Conservation (phyloP, 1,139 yeast genomes). For the Blastobotrys buckinghamii region DNA sequence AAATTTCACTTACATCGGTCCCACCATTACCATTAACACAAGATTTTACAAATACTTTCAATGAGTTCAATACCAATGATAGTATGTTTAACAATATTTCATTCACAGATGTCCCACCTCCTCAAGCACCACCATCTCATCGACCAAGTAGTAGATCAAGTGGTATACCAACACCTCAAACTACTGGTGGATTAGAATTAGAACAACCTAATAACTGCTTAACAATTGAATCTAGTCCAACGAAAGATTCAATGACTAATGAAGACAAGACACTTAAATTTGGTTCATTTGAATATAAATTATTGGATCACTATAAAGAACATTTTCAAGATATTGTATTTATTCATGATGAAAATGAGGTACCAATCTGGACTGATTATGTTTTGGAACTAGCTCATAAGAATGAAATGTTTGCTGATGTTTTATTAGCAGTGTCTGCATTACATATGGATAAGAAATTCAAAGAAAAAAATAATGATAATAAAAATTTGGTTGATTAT, state of each 20-base stretch:
- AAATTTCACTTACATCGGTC: no score
- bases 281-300: background rate
- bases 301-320: constrained; percentile 13
- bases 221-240: no score
- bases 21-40: background rate
- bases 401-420: constrained; percentile 15
- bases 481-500: constrained; percentile 12
- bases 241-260: no score
- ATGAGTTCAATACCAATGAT: no score
- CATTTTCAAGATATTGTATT: constrained; percentile 12
- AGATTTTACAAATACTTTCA: background rate
- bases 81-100: no score
- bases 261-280: background rate
- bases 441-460: constrained; percentile 17
- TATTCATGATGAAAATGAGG: constrained; percentile 8
- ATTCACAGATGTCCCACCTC: no score
- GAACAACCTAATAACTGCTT: no score
- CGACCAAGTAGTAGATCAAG: background rate
- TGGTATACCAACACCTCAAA: background rate
- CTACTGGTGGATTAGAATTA: background rate
- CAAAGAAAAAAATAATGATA: background rate
- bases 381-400: constrained; percentile 19
- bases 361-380: constrained; percentile 16
- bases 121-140: background rate
- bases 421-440: constrained; percentile 19